Conservation (phyloP, 148 eudicot genomes). For the Chenopodium berlandieri region DNA sequence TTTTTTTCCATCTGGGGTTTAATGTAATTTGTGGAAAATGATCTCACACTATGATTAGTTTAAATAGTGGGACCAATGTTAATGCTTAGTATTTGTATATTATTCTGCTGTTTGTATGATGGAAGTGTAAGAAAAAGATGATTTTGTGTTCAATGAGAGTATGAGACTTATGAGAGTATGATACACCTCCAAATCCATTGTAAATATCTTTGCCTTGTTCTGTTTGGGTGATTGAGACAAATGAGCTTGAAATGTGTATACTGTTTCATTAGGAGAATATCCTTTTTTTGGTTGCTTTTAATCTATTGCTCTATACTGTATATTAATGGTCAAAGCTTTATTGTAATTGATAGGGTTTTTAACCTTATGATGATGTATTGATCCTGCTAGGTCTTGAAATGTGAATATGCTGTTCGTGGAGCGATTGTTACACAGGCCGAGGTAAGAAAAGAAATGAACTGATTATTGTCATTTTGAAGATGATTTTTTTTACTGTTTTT, state of each 20-base stretch:
- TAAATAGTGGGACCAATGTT: background rate
- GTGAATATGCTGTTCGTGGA: conserved; percentile 95
- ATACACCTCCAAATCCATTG: too few species aligned
- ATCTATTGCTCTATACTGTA: background rate
- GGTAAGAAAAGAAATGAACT: conserved; percentile 27
- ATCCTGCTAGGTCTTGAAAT: conserved; percentile 62
- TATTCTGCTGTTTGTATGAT: too few species aligned
- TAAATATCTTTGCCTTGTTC: background rate
- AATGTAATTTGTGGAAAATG: background rate
- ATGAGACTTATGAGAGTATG: too few species aligned
- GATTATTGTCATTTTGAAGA: background rate
- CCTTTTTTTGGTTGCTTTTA: background rate
- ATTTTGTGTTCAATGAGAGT: too few species aligned
- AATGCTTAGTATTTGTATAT: too few species aligned
- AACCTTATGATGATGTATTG: conserved; percentile 1
- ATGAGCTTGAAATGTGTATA: background rate
- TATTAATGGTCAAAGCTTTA: background rate
- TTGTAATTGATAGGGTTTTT: background rate
- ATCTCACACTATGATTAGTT: too few species aligned
- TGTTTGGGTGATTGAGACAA: background rate
- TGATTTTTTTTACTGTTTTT: background rate
- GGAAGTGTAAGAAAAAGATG: too few species aligned
- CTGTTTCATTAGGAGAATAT: background rate
- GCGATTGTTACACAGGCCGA: conserved; percentile 81
- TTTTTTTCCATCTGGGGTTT: background rate